Evolutionary conservation across 2,329 filamentous ascomycete genomes (phyloP), one percentile per base, ranked within the genome.

Genomic region (Trichophyton rubrum): DNA sequence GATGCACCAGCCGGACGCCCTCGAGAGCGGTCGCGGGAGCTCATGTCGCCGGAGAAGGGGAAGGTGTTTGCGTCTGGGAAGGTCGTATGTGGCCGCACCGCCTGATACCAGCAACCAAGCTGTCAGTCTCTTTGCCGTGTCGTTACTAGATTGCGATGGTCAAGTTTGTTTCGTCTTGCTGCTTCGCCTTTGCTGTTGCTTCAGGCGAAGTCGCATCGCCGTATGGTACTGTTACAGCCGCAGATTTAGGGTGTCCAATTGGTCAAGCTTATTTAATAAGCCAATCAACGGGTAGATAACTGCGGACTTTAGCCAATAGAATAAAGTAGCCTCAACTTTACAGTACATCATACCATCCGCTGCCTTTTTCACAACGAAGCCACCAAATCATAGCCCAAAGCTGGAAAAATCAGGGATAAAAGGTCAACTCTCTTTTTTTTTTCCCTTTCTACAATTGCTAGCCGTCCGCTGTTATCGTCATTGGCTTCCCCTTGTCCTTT

Each of bases 11-110:
- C 55, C 61, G 62, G 60, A 61, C 57, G 60, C 8, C 67, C 71
- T 47, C 72, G 70, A 53, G 70, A 65, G 60, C 71, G 71, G 59
- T 74, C 71, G 24, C 49, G 24, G 22, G 49, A 53, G 15, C 49
- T 53, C 49, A 53, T 53, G 17, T 53, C 49, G 49, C 49, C 49
- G 24, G 49, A 1, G 13, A 30, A 24, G 49, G 27, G 2, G 20
- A 24, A 53, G 11, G 4, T 33, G n/a, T 27, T 13, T 30, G 33
- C 49, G 22, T 53, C 24, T 53, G 22, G 22, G 27, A 13, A 53
- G 49, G 9, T 53, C 9, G 49, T n/a, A 9, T 24, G 27, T 6
- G 49, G 49, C 49, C 22, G 24, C 24, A 53, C 49, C 49, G 27
- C 27, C 49, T 53, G 49, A n/a, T n/a, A 43, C 6, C n/a, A 9